Base-by-base conservation (phyloP, 2,329 filamentous ascomycete genomes). In the Cladophialophora chaetospira region DNA sequence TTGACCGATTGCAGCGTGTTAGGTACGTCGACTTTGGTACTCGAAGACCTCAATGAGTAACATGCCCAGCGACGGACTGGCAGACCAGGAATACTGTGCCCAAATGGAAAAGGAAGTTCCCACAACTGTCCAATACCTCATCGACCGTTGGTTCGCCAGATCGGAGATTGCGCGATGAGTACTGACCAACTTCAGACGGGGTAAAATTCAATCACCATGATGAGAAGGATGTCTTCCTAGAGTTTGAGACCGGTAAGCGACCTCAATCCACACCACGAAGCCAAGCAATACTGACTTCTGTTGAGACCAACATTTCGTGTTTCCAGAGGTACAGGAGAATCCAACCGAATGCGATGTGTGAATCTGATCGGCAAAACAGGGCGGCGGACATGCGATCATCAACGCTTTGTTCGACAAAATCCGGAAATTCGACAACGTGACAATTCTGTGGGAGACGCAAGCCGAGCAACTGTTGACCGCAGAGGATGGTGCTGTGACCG, bases 361-460 rank as follows among this genome's bases (percentile, higher is more conserved):
- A 29, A n/a, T 44, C 36, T 51, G 35, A 38, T n/a, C 3, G 11
- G 13, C 5, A 5, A 3, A 3, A 19, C 5, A 57, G 43, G 73
- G 72, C 10, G 73, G 73, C 21, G 72, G 72, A 4, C 67, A 71
- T 38, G 71, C 71, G 4, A 72, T 75, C 45, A 71, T 75, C 54
- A 65, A 68, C 13, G 70, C 68, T 35, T 63, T 74, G 19, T 71
- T 75, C 55, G 68, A 71, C 42, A 68, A 72, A 51, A 73, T 75
- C 36, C 55, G 63, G 21, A 62, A 59, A 13, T 73, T 69, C 55
- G 61, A 68, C 11, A 69, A 71, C 38, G 65, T 65, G 26, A 70
- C 72, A 33, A 65, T 75, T 21, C 66, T 68, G 33, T 75, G 69
- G 68, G 71, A 74, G 64, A 75, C 73, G 9, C 71, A 74, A 58